These are phyloP conservation scores for Aspergillus ochraceus DNA, from an alignment of 2,329 filamentous ascomycete genomes.

Conservation along the genomic window DNA sequence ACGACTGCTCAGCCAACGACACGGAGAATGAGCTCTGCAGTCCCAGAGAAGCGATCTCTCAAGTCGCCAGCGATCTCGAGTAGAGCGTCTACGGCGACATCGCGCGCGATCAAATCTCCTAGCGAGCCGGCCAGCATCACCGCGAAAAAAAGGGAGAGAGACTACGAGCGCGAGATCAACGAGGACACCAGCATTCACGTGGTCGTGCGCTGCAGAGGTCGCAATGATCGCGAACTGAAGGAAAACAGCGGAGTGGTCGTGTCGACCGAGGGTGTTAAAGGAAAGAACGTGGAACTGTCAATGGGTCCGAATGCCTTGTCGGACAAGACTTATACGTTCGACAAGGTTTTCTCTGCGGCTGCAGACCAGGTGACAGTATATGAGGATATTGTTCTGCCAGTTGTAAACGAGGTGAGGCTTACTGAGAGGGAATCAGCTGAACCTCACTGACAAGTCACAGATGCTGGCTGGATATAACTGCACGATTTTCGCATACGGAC, in stretches of 20 bases:
- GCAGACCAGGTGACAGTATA: slow-evolving; percentile 93
- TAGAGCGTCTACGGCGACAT: slow-evolving; percentile 52
- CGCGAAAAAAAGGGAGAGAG: slow-evolving; percentile 82
- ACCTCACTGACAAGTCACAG: slow-evolving; percentile 44
- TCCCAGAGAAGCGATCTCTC: slow-evolving; percentile 57
- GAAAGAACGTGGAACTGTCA: slow-evolving; percentile 77
- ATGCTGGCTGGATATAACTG: slow-evolving; percentile 96
- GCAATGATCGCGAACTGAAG: slow-evolving; percentile 86
- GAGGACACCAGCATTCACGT: slow-evolving; percentile 98
- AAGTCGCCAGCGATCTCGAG: slow-evolving; percentile 67
- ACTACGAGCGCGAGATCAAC: slow-evolving; percentile 69
- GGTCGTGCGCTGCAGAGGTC: slow-evolving; percentile 88
- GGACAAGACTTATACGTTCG: slow-evolving; percentile 96
- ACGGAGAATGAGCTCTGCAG: slow-evolving; percentile 54
- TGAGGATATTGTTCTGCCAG: slow-evolving; percentile 90
- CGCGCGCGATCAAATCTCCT: slow-evolving; percentile 44
- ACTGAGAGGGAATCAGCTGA: too few species aligned
- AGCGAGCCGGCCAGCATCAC: slow-evolving; percentile 53
- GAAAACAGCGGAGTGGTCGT: slow-evolving; percentile 96
- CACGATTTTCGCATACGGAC: slow-evolving; percentile 97
- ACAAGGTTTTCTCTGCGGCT: slow-evolving; percentile 93
- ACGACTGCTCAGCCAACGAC: slow-evolving; percentile 33
- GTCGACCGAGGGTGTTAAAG: slow-evolving; percentile 81
- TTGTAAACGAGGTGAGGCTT: slow-evolving; percentile 76
- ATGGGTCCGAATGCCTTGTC: slow-evolving; percentile 91